Conservation (phyloP, 805 yeast species). For the Blastobotrys chiropterorum region DNA sequence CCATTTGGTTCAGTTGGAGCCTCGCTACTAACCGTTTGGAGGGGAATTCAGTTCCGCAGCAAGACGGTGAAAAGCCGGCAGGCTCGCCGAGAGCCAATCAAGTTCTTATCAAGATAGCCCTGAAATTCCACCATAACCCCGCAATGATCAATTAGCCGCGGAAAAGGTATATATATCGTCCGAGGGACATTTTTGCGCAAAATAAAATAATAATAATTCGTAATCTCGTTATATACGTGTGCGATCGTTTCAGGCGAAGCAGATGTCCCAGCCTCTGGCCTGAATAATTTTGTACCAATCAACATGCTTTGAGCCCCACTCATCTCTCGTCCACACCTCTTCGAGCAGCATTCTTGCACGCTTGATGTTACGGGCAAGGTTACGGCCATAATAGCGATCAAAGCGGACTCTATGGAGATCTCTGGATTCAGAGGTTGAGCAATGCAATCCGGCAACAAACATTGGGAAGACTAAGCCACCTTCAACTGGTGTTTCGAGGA, state of each 20-base stretch:
- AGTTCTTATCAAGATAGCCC: not conserved
- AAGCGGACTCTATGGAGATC: constrained; percentile 46
- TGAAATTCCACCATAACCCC: not conserved
- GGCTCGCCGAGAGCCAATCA: not conserved
- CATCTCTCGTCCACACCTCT: constrained; percentile 39
- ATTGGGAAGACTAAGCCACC: constrained; percentile 70
- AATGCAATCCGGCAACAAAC: constrained; percentile 70
- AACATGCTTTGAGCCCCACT: constrained; percentile 50
- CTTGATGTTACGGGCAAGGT: constrained; percentile 58
- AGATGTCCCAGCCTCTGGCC: constrained; percentile 68
- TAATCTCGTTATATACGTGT: not conserved
- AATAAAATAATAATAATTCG: not conserved
- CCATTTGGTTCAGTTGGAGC: too few relatives aligned
- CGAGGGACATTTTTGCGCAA: too few relatives aligned
- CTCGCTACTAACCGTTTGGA: too few relatives aligned
- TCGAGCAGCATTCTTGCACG: constrained; percentile 37
- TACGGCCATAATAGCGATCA: constrained; percentile 51
- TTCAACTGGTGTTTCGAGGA: constrained; percentile 62
- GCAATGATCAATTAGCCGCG: not conserved
- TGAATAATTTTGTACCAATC: constrained; percentile 70
- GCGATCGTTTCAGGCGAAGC: constrained; percentile 47
- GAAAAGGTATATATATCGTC: not conserved
- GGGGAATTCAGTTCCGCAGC: too few relatives aligned
- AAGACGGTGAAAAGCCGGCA: too few relatives aligned
- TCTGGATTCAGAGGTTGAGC: constrained; percentile 48